Evolutionary conservation across 495 filamentous ascomycete genomes (phyloP).

Genomic region (Neurospora tetrasperma): DNA sequence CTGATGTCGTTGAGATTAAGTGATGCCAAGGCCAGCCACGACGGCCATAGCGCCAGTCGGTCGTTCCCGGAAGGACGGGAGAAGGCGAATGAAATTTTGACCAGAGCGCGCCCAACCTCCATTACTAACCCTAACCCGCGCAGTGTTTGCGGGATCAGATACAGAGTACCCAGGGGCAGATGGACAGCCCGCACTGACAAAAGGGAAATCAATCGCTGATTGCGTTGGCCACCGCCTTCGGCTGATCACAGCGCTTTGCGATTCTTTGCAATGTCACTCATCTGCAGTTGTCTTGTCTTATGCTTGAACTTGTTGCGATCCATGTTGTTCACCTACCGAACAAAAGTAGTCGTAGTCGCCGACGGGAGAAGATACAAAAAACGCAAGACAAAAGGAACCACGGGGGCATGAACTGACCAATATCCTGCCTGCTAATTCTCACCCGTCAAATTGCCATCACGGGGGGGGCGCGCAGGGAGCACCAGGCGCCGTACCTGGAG

Average conservation of each 20-base stretch:
- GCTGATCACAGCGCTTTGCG: neutral
- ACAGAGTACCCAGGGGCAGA: neutral
- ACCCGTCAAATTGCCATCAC: neutral
- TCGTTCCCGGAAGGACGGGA: neutral
- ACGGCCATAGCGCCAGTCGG: neutral
- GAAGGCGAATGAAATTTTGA: neutral
- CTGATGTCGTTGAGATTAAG: neutral
- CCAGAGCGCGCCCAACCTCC: neutral
- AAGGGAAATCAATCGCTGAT: neutral
- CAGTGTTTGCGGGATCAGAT: neutral
- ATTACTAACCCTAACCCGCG: neutral
- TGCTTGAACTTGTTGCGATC: neutral
- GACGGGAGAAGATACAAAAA: neutral
- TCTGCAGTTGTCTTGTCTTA: neutral
- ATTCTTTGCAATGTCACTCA: neutral
- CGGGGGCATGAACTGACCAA: neutral
- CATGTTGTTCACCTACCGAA: neutral
- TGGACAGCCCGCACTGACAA: neutral
- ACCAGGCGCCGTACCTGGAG: neutral
- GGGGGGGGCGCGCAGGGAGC: neutral
- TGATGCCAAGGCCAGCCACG: neutral
- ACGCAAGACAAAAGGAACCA: neutral
- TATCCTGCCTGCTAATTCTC: neutral
- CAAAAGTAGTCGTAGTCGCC: neutral
- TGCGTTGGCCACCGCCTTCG: neutral